phyloP scores from a whole-genome alignment of 352 stramenopile genomes.

The Globisporangium iwayamae region DNA sequence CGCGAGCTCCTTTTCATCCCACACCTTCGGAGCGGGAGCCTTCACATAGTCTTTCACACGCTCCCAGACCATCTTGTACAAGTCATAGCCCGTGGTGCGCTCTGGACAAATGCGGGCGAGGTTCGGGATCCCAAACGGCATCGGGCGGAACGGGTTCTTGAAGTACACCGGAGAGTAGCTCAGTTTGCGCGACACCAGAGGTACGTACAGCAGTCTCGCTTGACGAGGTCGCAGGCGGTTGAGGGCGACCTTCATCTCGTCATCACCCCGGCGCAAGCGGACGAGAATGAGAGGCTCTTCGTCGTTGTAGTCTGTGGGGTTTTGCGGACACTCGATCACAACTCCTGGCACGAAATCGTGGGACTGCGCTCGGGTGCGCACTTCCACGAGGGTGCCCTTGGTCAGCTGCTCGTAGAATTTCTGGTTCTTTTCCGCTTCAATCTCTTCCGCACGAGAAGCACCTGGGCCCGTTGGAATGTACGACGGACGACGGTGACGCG shows the following conservation, averaged over 20 bases:
- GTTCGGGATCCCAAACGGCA: conserved; percentile 83
- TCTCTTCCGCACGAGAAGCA: conserved; percentile 31
- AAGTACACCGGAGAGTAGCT: conserved; percentile 88
- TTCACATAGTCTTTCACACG: conserved; percentile 82
- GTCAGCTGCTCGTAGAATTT: conserved; percentile 58
- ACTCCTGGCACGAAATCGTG: conserved; percentile 70
- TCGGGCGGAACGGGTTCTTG: conserved; percentile 85
- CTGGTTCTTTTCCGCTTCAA: conserved; percentile 26
- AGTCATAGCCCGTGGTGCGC: conserved; percentile 66
- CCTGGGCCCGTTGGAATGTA: conserved; percentile 40
- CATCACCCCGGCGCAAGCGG: conserved; percentile 58
- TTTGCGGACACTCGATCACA: conserved; percentile 41
- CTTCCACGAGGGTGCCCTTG: conserved; percentile 68
- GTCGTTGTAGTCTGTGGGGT: conserved; percentile 32
- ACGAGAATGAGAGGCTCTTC: conserved; percentile 53
- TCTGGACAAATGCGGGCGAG: conserved; percentile 85
- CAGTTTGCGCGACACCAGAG: conserved; percentile 78
- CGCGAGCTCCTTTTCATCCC: conserved; percentile 26
- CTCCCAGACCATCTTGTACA: conserved; percentile 83
- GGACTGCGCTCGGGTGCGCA: conserved; percentile 61
- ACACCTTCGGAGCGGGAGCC: conserved; percentile 33
- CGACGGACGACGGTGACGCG: conserved; percentile 69
- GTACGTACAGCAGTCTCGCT: conserved; percentile 73
- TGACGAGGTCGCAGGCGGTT: conserved; percentile 65
- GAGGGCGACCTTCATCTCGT: conserved; percentile 69